Percentiles rank a stretch among this genome's conserved stretches.
Conservation (phyloP, 1,139 yeast species). For the Yamadazyma aaseri region DNA sequence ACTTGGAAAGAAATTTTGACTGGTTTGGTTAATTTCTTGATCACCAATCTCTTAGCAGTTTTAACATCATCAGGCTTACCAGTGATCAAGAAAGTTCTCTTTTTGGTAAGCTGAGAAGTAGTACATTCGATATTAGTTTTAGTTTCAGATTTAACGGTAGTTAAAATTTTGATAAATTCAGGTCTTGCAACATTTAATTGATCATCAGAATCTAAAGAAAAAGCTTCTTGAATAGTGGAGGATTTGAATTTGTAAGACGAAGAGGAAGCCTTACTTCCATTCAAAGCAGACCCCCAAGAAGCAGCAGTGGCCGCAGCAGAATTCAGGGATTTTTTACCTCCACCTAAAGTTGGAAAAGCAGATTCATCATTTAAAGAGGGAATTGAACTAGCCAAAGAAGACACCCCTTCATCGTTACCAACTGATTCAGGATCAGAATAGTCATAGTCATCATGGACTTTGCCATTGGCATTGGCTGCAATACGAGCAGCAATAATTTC, state of each 20-base stretch:
- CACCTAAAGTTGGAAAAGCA: conserved; percentile 76
- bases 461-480: conserved; percentile 26
- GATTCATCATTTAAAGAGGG: conserved; percentile 49
- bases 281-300: conserved; percentile 21
- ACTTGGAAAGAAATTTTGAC: conserved; percentile 59
- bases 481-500: conserved; percentile 57
- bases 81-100: conserved; percentile 80
- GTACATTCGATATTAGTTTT: conserved; percentile 81
- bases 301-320: conserved; percentile 14
- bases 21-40: conserved; percentile 77
- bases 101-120: conserved; percentile 70
- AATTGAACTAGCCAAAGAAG: conserved; percentile 20
- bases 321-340: conserved; percentile 22
- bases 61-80: conserved; percentile 73
- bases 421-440: conserved; percentile 12
- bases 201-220: conserved; percentile 65
- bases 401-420: conserved; percentile 12
- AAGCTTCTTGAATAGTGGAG: conserved; percentile 66
- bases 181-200: conserved; percentile 63
- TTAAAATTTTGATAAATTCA: conserved; percentile 64
- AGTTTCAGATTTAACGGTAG: conserved; percentile 58
- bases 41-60: conserved; percentile 72
- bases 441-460: conserved; percentile 13
- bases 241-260: conserved; percentile 20
- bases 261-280: conserved; percentile 21